phyloP scores from a whole-genome alignment of 169 alveolate genomes.

The Plasmodium inui region DNA sequence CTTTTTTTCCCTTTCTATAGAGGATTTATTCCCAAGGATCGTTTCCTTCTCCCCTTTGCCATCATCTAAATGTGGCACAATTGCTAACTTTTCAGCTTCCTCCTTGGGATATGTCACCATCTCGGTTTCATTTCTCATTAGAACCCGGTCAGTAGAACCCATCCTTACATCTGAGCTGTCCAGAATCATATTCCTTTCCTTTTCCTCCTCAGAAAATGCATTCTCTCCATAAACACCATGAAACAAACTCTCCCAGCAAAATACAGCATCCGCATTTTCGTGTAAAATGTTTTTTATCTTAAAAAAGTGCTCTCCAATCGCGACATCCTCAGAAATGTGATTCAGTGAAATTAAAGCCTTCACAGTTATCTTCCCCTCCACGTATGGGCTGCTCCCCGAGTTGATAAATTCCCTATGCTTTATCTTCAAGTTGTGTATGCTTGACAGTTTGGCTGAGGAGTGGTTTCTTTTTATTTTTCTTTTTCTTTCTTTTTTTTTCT shows the following conservation, averaged over 20 bases:
- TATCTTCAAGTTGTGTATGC: slow-evolving; percentile 33
- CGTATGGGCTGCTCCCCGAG: neutral
- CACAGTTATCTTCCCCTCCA: slow-evolving; percentile 58
- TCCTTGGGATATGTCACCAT: neutral
- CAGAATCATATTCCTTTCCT: neutral
- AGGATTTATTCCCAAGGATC: neutral
- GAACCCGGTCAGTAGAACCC: neutral
- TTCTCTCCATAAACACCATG: slow-evolving; percentile 3
- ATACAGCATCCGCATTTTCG: slow-evolving; percentile 26
- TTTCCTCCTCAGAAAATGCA: neutral
- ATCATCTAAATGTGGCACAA: neutral
- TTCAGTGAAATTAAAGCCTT: slow-evolving; percentile 37
- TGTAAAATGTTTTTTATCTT: slow-evolving; percentile 42
- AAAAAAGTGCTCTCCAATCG: slow-evolving; percentile 57
- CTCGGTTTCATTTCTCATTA: neutral
- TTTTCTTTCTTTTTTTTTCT: neutral
- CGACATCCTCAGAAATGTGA: slow-evolving; percentile 27
- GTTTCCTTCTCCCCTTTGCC: neutral
- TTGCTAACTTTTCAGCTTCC: neutral
- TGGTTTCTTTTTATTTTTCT: neutral
- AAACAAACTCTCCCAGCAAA: slow-evolving; percentile 32
- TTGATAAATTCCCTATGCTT: slow-evolving; percentile 47
- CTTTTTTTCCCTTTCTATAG: neutral
- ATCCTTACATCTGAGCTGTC: neutral
- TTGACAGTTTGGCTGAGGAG: neutral